phyloP scores from a whole-genome alignment of 2,329 filamentous ascomycete genomes.

The Monosporascus ibericus region DNA sequence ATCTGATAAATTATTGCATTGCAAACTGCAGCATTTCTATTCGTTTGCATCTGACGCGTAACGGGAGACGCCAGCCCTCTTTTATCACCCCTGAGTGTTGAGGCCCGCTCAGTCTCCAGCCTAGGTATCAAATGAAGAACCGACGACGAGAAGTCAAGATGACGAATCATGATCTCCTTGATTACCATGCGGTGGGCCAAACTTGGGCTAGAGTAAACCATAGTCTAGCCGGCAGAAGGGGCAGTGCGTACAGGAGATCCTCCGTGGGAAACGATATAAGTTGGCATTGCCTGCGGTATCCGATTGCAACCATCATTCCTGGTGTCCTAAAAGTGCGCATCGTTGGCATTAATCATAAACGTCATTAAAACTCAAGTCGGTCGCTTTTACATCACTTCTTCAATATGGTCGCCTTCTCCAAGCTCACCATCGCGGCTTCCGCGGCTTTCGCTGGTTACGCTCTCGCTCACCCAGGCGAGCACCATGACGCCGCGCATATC shows the following conservation, averaged over 20 bases:
- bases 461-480: conserved; percentile 27
- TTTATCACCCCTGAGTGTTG: too few relatives aligned
- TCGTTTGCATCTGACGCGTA: too few relatives aligned
- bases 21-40: too few relatives aligned
- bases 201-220: neutral
- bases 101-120: too few relatives aligned
- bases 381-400: conserved; percentile 1
- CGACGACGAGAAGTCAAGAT: too few relatives aligned
- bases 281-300: neutral
- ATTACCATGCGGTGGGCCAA: conserved; percentile 1
- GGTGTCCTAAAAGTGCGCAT: neutral
- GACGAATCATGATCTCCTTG: too few relatives aligned
- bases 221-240: neutral
- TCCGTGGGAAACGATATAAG: conserved; percentile 2
- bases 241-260: neutral
- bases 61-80: too few relatives aligned
- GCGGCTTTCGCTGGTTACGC: conserved; percentile 19
- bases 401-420: conserved; percentile 18
- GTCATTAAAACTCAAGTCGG: neutral
- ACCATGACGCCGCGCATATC: conserved; percentile 21
- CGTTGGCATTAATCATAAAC: neutral
- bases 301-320: conserved; percentile 1
- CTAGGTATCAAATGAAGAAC: too few relatives aligned
- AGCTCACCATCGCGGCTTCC: conserved; percentile 15
- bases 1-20: too few relatives aligned